Conservation (phyloP, 208 protist genomes). For the Acanthamoeba triangularis region DNA sequence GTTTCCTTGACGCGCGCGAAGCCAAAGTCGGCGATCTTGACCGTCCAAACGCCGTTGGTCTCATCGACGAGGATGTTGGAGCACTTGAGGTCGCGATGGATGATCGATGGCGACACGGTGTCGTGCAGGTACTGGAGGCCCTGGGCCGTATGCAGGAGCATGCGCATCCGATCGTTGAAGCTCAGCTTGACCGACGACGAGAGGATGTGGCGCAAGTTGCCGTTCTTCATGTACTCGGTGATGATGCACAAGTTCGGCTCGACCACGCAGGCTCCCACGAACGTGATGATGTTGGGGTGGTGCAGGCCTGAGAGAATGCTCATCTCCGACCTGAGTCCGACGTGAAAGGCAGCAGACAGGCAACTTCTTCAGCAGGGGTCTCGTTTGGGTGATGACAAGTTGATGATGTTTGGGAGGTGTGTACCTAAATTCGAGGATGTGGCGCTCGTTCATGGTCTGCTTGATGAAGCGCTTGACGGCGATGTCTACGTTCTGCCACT, state of each 20-base stretch:
- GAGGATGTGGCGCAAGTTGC: slow-evolving; percentile 4
- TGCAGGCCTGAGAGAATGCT: slow-evolving; percentile 25
- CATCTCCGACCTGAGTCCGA: neutral
- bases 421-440: neutral
- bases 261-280: slow-evolving; percentile 24
- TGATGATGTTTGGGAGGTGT: no score
- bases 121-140: slow-evolving; percentile 51
- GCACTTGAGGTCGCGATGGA: slow-evolving; percentile 52
- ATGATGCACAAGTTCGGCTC: slow-evolving; percentile 50
- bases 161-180: slow-evolving; percentile 35
- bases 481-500: slow-evolving; percentile 22
- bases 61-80: slow-evolving; percentile 57
- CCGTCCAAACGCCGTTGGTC: slow-evolving; percentile 31
- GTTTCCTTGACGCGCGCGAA: slow-evolving; percentile 43
- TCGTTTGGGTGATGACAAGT: no score
- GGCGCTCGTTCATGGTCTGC: slow-evolving; percentile 45
- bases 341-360: no score
- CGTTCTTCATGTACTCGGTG: slow-evolving; percentile 64
- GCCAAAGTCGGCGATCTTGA: slow-evolving; percentile 51
- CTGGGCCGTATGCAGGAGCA: slow-evolving; percentile 36
- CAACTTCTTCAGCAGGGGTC: no score
- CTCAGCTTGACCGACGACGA: slow-evolving; percentile 19
- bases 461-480: slow-evolving; percentile 61
- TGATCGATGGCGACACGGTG: neutral
- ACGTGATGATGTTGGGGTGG: slow-evolving; percentile 56